phyloP scores from a whole-genome alignment of 2,329 filamentous ascomycete species.

The Exophiala spinifera region DNA sequence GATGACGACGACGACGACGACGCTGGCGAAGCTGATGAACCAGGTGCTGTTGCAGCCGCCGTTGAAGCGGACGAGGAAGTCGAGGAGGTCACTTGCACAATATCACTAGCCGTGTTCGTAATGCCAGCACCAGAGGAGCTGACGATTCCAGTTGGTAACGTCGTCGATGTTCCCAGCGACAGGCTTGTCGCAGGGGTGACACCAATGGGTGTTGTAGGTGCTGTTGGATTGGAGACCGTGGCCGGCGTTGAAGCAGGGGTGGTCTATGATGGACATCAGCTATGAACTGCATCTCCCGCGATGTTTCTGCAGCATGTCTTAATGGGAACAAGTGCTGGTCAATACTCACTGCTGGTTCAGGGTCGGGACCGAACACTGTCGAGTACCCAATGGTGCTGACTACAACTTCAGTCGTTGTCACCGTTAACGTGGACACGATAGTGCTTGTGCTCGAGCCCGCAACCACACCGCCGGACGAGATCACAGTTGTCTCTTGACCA shows the following conservation, averaged over 20 bases:
- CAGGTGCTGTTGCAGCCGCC: not conserved
- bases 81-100: not conserved
- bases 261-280: not conserved
- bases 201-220: not conserved
- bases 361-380: slow-evolving; percentile 20
- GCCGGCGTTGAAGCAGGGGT: not conserved
- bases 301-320: not conserved
- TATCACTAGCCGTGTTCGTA: not conserved
- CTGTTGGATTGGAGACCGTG: not conserved
- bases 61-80: not conserved
- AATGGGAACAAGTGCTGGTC: not conserved
- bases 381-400: slow-evolving; percentile 18
- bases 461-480: slow-evolving; percentile 1
- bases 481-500: slow-evolving; percentile 6
- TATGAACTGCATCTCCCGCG: not conserved
- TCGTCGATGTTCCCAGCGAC: not conserved
- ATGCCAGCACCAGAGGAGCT: not conserved
- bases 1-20: slow-evolving; percentile 16
- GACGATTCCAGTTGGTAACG: not conserved
- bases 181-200: not conserved
- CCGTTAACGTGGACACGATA: slow-evolving; percentile 19
- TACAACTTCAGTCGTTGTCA: slow-evolving; percentile 14
- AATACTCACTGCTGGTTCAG: slow-evolving; percentile 8
- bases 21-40: slow-evolving; percentile 2
- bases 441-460: slow-evolving; percentile 16